These are phyloP conservation scores for Solanum tarijense DNA, from an alignment of 257 asterid species.

Conservation along the genomic window DNA sequence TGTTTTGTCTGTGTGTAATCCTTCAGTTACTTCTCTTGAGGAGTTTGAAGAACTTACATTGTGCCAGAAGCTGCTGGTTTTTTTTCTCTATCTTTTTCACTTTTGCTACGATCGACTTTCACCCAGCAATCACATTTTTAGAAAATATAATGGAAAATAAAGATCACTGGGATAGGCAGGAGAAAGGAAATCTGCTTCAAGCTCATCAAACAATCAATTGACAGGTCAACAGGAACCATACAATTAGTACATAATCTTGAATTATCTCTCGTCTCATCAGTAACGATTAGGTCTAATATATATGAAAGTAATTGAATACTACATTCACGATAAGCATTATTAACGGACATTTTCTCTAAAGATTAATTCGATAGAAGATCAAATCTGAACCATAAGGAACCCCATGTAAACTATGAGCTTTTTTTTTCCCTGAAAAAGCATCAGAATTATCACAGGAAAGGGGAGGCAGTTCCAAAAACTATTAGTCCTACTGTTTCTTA, in stretches of 20 bases:
- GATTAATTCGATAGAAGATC: not conserved
- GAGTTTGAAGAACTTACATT: not conserved
- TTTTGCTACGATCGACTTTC: not conserved
- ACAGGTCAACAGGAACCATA: not conserved
- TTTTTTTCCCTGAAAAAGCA: not conserved
- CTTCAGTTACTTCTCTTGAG: not conserved
- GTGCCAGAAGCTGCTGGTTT: not conserved
- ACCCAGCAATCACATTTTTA: not conserved
- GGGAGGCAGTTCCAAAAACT: not conserved
- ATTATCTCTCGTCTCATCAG: not conserved
- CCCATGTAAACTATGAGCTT: not conserved
- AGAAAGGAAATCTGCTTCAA: not conserved
- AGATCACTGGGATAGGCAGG: not conserved
- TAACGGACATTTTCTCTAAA: not conserved
- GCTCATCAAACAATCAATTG: not conserved
- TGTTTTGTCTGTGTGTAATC: not conserved
- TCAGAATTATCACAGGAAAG: not conserved
- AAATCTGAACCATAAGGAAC: not conserved
- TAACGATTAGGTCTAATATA: not conserved
- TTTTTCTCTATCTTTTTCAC: not conserved
- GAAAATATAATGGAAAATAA: not conserved
- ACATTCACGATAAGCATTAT: not conserved
- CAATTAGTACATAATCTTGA: not conserved
- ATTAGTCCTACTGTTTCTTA: not conserved
- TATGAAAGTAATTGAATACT: not conserved